phyloP scores from a whole-genome alignment of 345 rosid genomes.

The Salix purpurea region DNA sequence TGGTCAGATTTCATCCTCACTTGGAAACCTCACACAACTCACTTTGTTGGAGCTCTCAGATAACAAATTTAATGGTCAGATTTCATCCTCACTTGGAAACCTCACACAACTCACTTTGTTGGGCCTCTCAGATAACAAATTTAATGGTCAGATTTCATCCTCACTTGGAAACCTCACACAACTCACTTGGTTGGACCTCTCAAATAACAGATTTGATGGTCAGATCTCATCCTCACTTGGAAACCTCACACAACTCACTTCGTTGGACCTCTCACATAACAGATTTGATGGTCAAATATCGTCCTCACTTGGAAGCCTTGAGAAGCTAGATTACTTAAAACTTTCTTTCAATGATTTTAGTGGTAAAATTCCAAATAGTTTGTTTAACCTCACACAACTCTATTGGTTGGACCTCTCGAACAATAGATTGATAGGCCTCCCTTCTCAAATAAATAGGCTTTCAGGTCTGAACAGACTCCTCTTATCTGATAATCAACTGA shows the following conservation, averaged over 20 bases:
- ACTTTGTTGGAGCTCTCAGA: accelerated
- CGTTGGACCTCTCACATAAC: not conserved
- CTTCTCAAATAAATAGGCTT: no score
- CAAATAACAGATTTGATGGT: no score
- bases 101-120: not conserved
- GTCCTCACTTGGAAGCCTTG: not conserved
- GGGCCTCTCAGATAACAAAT: not conserved
- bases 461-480: no score
- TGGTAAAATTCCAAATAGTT: not conserved
- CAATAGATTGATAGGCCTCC: not conserved
- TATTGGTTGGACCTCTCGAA: not conserved
- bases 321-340: accelerated
- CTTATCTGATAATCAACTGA: no score
- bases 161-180: not conserved
- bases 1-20: not conserved
- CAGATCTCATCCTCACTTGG: no score
- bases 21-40: not conserved
- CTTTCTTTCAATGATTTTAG: not conserved
- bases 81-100: not conserved
- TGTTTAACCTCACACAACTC: not conserved
- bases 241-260: not conserved
- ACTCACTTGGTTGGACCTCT: accelerated
- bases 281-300: not conserved
- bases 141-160: not conserved
- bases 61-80: not conserved